Base-by-base conservation (phyloP, 345 rosid species). In the Salix udensis region DNA sequence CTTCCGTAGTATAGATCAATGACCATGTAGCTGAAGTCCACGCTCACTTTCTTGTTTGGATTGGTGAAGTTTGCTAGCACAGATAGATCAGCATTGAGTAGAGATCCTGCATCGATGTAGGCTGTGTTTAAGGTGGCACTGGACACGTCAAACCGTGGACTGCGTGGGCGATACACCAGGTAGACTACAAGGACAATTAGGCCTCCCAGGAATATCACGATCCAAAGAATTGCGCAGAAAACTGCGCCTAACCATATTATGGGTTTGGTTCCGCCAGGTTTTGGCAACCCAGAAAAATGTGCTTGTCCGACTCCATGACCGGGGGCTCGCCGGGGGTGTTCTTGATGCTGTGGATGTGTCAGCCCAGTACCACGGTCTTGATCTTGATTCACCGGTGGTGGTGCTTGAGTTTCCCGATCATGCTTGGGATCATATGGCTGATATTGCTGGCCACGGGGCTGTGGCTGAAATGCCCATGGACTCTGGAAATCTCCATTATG, bases 51-150 rank as follows among this genome's bases (percentile, higher is more conserved):
- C 83, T 80, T 88, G 89, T 92, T 93, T 4, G 94, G 94, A 76
- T 96, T 96, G 40, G 96, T 91, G 94, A 93, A 89, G 84, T 96
- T 96, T 5, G 88, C 90, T 3, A 93, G 92, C 66, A 96, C 12
- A 0, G 85, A 76, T 23, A 96, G 73, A 82, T 92, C 97, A 10
- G 94, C 94, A 31, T 92, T 93, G 0, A 96, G 90, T 70, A 85
- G 66, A 78, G 79, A 77, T 39, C 85, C 97, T 83, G 90, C 83
- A 81, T 93, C 91, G 26, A 93, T 84, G 73, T 89, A 93, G 14
- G 94, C 98, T 19, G 92, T 79, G 53, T 96, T 96, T 64, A 93
- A 83, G 80, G 86, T 89, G 65, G 88, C 98, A 70, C 85, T 85
- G 13, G 91, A 15, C 77, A 92, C 82, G 60, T 92, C 88, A 21